Evolutionary conservation across 2,329 filamentous ascomycete species (phyloP), one percentile per base, ranked within the genome.

Genomic region (Aspergillus bombycis): DNA sequence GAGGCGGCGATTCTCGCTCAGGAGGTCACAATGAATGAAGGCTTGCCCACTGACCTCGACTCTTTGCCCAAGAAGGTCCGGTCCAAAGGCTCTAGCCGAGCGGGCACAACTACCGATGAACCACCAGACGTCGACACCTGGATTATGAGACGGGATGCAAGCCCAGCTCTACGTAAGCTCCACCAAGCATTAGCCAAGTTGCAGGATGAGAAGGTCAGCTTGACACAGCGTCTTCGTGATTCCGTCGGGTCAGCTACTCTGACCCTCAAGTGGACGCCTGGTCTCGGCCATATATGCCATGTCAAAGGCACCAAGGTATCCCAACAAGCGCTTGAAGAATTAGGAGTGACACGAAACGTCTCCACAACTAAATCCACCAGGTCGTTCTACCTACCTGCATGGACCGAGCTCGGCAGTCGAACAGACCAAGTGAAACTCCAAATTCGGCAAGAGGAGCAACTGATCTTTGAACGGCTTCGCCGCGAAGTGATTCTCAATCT

Each of bases 231-330:
- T 5, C 83, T 98, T 26, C 87, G 89, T 59, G 76, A 84, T 14
- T 82, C 86, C 6, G 83, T 94, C 63, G 72, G 79, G 62, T 88
- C 88, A 12, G 78, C 87, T 7, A 89, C 85, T 63, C 84, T 98
- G 50, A 91, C 88, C 0, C 85, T 99, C 23, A 91, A 90, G 71
- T 98, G 93, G 91, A 93, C 90, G 1, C 91, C 94, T 0, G 90
- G 89, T 16, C 84, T 97, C 2, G 94, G 95, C 10, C 92, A 99
- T 75, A 91, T 96, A 72, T 94, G 91, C 70, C 94, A 98, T 75
- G 86, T 98, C 70, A 95, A 90, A 77, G 93, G 93, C 38, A 73
- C 74, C 52, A 94, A 91, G 75, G 91, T 95, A 71, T 81, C 86
- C 7, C 77, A 82, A 62, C 67, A 76, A 28, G 74, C 77, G 0